Evolutionary conservation across 75 land plant genomes (phyloP).

Genomic region (Picea glauca): DNA sequence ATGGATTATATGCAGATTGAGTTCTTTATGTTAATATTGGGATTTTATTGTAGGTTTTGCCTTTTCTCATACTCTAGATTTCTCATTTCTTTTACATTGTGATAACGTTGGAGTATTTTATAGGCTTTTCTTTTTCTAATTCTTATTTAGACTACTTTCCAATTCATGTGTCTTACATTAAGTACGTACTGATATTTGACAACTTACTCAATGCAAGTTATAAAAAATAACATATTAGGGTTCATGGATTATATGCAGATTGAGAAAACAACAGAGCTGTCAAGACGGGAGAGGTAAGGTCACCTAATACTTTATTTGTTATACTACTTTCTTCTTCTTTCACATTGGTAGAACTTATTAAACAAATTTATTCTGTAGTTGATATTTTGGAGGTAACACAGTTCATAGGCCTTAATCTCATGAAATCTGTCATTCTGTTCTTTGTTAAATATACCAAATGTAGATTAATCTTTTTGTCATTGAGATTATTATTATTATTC

Average conservation of each 20-base stretch:
- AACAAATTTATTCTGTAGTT: not conserved
- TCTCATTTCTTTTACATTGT: too few relatives aligned
- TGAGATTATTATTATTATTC: too few relatives aligned
- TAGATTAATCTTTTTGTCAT: too few relatives aligned
- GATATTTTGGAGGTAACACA: not conserved
- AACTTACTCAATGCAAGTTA: not conserved
- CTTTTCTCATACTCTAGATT: too few relatives aligned
- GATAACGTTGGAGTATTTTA: not conserved
- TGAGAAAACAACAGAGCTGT: conserved; percentile 84
- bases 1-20: conserved; percentile 46
- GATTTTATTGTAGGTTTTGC: too few relatives aligned
- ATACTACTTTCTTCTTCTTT: not conserved
- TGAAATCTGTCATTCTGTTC: not conserved
- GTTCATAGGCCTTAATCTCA: not conserved
- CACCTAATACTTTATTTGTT: too few relatives aligned
- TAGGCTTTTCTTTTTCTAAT: not conserved
- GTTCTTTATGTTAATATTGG: not conserved
- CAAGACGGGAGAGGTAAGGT: conserved; percentile 89
- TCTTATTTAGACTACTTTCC: not conserved
- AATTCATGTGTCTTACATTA: not conserved
- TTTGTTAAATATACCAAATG: too few relatives aligned
- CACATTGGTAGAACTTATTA: not conserved
- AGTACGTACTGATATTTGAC: not conserved
- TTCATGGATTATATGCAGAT: conserved; percentile 34
- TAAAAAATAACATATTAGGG: not conserved